Conservation (phyloP, 2,329 filamentous ascomycete species). For the Sporothrix globosa region DNA sequence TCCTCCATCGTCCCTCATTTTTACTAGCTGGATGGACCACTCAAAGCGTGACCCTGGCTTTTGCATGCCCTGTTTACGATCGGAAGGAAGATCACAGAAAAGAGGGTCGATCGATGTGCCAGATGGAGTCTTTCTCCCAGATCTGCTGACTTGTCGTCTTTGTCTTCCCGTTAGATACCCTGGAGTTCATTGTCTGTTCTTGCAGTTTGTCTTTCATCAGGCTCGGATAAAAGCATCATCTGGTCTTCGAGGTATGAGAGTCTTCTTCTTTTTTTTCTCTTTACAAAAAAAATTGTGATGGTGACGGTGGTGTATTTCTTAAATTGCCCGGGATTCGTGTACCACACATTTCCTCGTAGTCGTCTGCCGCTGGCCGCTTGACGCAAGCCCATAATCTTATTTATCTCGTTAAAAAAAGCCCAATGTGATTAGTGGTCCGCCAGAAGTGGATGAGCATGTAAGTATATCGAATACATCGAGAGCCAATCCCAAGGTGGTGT, state of each 20-base stretch:
- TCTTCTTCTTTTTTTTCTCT: too few species aligned
- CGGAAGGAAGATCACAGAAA: not conserved
- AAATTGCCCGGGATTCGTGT: not conserved
- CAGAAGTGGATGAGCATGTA: not conserved
- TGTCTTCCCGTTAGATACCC: not conserved
- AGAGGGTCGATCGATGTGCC: not conserved
- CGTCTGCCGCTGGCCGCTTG: not conserved
- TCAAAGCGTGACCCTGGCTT: not conserved
- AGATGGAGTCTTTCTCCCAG: not conserved
- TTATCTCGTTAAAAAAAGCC: not conserved
- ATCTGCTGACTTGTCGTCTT: not conserved
- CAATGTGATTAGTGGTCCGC: not conserved
- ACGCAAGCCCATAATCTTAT: slow-evolving; percentile 13
- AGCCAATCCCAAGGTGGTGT: slow-evolving; percentile 2
- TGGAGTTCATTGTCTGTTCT: not conserved
- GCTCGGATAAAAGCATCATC: too few species aligned
- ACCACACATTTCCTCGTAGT: not conserved
- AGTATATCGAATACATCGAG: not conserved
- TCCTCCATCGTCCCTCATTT: not conserved
- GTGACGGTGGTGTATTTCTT: not conserved
- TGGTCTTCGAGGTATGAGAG: not conserved
- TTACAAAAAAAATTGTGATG: not conserved
- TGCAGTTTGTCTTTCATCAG: too few species aligned
- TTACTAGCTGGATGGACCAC: not conserved
- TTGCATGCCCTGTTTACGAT: not conserved